These are phyloP conservation scores for Cladophialophora carrionii DNA, from an alignment of 2,329 filamentous ascomycete genomes.

Conservation along the genomic window DNA sequence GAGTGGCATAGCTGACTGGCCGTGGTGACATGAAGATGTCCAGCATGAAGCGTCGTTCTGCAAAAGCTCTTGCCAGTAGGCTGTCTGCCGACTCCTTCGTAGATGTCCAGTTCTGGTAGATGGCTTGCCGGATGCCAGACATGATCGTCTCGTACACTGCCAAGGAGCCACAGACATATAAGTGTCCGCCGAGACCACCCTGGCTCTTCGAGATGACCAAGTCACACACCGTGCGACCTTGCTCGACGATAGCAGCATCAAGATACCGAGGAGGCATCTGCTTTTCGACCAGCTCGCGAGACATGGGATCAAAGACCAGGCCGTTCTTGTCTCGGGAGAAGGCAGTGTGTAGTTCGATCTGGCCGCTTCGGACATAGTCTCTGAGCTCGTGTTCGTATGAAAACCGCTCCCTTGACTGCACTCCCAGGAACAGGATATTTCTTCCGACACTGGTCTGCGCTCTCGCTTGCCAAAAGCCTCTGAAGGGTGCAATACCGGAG, in stretches of 20 bases:
- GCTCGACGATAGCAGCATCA: slow-evolving; percentile 23
- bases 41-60: slow-evolving; percentile 60
- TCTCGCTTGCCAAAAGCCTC: slow-evolving; percentile 28
- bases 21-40: slow-evolving; percentile 63
- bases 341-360: slow-evolving; percentile 28
- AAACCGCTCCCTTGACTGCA: slow-evolving; percentile 25
- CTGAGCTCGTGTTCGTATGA: slow-evolving; percentile 29
- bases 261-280: slow-evolving; percentile 26
- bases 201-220: slow-evolving; percentile 26
- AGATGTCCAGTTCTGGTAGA: slow-evolving; percentile 58
- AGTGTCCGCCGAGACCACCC: slow-evolving; percentile 39
- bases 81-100: slow-evolving; percentile 57
- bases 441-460: slow-evolving; percentile 26
- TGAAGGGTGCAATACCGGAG: slow-evolving; percentile 25
- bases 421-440: slow-evolving; percentile 28
- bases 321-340: slow-evolving; percentile 27
- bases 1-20: slow-evolving; percentile 56
- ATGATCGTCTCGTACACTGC: slow-evolving; percentile 60
- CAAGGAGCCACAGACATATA: slow-evolving; percentile 57
- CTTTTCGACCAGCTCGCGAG: slow-evolving; percentile 26
- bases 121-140: slow-evolving; percentile 59
- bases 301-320: slow-evolving; percentile 24
- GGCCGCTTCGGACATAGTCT: slow-evolving; percentile 22
- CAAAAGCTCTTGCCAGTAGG: slow-evolving; percentile 58
- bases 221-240: slow-evolving; percentile 30